Evolutionary conservation across 441 rosid genomes (phyloP).

Genomic region (Syzygium malaccense): DNA sequence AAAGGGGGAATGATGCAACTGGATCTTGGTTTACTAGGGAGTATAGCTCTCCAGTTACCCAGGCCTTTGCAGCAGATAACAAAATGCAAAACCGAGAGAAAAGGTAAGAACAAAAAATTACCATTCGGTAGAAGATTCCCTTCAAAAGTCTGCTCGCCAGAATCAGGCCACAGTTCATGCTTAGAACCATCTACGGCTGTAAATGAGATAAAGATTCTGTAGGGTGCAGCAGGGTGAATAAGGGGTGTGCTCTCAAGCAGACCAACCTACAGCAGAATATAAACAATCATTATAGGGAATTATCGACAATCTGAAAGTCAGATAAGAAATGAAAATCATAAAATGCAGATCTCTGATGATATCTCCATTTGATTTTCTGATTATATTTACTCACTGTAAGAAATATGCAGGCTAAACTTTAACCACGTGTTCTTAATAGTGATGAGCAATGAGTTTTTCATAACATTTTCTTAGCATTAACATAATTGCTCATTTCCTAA

Average conservation of each 20-base stretch:
- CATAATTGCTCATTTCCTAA: background rate
- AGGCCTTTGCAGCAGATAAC: background rate
- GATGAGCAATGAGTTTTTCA: background rate
- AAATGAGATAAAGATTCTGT: conserved; percentile 55
- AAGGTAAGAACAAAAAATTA: conserved; percentile 4
- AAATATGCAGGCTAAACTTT: background rate
- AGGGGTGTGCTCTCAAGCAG: conserved; percentile 81
- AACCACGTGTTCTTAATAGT: background rate
- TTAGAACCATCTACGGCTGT: conserved; percentile 65
- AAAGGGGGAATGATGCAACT: background rate
- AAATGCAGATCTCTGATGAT: background rate
- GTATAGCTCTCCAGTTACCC: background rate
- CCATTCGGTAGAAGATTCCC: conserved; percentile 70
- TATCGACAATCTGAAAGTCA: background rate
- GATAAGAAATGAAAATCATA: background rate
- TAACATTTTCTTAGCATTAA: background rate
- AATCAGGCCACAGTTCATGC: conserved; percentile 79
- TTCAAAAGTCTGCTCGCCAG: conserved; percentile 45
- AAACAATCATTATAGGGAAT: background rate
- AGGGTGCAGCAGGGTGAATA: conserved; percentile 58
- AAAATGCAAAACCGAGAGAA: background rate
- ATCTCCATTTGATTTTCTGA: background rate
- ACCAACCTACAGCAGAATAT: conserved; percentile 45
- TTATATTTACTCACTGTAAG: background rate
- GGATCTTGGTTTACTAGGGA: background rate